These are phyloP conservation scores for Peronospora tabacina DNA, from an alignment of 352 stramenopile genomes.

Conservation along the genomic window DNA sequence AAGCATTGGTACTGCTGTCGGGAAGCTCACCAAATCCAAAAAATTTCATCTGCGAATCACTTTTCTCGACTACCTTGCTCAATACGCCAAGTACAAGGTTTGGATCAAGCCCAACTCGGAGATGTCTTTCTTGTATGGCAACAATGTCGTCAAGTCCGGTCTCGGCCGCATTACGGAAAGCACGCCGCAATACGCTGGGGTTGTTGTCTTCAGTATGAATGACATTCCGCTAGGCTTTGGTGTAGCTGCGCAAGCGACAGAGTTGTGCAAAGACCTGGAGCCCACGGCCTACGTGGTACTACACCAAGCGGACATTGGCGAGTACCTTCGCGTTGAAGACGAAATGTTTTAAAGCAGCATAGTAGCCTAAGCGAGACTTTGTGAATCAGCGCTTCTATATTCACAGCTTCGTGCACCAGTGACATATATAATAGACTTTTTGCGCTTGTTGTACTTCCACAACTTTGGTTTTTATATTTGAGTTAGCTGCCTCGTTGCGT, in stretches of 20 bases:
- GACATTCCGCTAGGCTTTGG: conserved; percentile 98
- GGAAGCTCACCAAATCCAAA: conserved; percentile 98
- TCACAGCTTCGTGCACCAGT: conserved; percentile 17
- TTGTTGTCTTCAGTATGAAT: conserved; percentile 98
- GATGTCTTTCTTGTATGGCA: conserved; percentile 99
- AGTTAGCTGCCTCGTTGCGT: conserved; percentile 8
- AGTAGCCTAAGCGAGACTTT: background rate
- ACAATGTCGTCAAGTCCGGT: conserved; percentile 98
- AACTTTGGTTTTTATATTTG: conserved; percentile 11
- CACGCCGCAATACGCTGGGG: conserved; percentile 96
- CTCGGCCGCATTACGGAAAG: conserved; percentile 96
- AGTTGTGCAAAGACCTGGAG: conserved; percentile 94
- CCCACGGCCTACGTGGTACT: conserved; percentile 96
- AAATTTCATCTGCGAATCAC: conserved; percentile 99
- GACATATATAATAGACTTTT: conserved; percentile 58
- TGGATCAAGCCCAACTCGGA: conserved; percentile 99
- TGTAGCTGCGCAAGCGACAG: conserved; percentile 92
- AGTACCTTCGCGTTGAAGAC: conserved; percentile 98
- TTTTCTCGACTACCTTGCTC: conserved; percentile 95
- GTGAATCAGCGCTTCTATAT: conserved; percentile 3
- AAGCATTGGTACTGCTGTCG: conserved; percentile 95
- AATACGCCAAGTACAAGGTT: conserved; percentile 99
- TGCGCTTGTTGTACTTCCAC: conserved; percentile 25
- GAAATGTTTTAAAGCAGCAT: conserved; percentile 89
- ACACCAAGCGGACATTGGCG: conserved; percentile 98